These are phyloP conservation scores for Lodderomyces beijingensis DNA, from an alignment of 1,139 yeast genomes.

Conservation along the genomic window DNA sequence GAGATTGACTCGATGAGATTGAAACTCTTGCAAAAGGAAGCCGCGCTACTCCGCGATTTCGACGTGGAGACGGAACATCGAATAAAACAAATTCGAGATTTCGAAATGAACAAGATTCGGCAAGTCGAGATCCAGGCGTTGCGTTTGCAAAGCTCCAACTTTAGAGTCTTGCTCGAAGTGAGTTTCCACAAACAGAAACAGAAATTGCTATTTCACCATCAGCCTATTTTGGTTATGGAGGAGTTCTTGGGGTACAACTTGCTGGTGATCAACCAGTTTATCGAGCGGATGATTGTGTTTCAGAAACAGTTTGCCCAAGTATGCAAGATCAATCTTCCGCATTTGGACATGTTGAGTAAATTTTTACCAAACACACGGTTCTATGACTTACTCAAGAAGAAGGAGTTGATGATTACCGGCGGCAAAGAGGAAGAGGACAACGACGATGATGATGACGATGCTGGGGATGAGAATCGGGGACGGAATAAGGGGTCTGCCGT, in stretches of 20 bases:
- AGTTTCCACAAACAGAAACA: conserved; percentile 15
- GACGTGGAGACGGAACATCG: conserved; percentile 9
- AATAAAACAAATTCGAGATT: conserved; percentile 12
- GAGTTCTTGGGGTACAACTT: conserved; percentile 29
- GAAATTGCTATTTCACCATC: conserved; percentile 20
- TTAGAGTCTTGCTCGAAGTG: conserved; percentile 24
- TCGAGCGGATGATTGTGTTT: conserved; percentile 36
- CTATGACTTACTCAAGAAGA: conserved; percentile 32
- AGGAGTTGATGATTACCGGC: conserved; percentile 28
- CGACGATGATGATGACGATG: conserved; percentile 8
- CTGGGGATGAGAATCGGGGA: conserved; percentile 2
- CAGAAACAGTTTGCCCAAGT: conserved; percentile 26
- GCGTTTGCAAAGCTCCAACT: conserved; percentile 23
- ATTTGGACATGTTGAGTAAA: conserved; percentile 24
- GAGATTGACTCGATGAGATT: conserved; percentile 7
- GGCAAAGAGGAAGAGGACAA: conserved; percentile 14
- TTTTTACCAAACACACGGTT: conserved; percentile 34
- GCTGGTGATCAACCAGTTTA: conserved; percentile 32
- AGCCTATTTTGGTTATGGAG: conserved; percentile 26
- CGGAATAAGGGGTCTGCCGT: conserved; percentile 1
- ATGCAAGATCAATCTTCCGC: conserved; percentile 30
- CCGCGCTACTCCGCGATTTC: conserved; percentile 10
- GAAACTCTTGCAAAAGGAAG: conserved; percentile 10
- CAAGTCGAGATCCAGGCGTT: conserved; percentile 29
- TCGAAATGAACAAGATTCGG: conserved; percentile 19